Percentiles rank a stretch among this genome's conserved stretches.
These are phyloP conservation scores for Rhizoclosmatium globosum DNA, from an alignment of 192 early-diverging fungal genomes.

Conservation along the genomic window DNA sequence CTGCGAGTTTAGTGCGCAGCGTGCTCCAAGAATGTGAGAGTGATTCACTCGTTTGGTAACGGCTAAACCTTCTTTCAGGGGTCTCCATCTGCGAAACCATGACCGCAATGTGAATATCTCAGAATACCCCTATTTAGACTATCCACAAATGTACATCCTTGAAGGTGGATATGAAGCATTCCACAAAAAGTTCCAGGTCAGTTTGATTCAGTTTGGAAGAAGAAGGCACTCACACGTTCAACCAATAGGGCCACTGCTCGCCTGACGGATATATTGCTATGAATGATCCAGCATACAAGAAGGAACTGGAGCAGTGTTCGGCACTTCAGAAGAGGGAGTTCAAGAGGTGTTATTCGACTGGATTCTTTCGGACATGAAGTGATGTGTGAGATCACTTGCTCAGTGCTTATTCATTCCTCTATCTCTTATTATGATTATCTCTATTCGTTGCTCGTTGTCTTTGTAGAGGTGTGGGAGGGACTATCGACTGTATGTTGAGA, in stretches of 20 bases:
- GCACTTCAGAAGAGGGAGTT: constrained; percentile 40
- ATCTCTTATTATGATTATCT: no score
- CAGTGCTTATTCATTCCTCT: no score
- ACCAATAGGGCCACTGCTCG: constrained; percentile 59
- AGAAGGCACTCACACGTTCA: no score
- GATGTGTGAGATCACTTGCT: no score
- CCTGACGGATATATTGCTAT: constrained; percentile 85
- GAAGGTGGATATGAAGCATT: constrained; percentile 86
- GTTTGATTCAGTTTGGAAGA: neutral
- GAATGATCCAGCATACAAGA: constrained; percentile 66
- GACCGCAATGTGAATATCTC: constrained; percentile 77
- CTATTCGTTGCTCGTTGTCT: no score
- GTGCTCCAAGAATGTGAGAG: constrained; percentile 80
- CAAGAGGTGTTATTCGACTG: constrained; percentile 41
- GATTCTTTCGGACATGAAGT: constrained; percentile 28
- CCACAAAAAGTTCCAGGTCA: constrained; percentile 60
- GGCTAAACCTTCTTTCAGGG: constrained; percentile 51
- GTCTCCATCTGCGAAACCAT: constrained; percentile 73
- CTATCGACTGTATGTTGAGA: no score
- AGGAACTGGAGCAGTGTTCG: constrained; percentile 49
- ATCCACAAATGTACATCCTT: constrained; percentile 87
- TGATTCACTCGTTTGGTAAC: neutral
- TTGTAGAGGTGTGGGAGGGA: no score
- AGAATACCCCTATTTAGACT: constrained; percentile 79
- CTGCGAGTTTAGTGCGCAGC: constrained; percentile 85